Conservation (phyloP, 164 flowering plant genomes). For the Piper betle region DNA sequence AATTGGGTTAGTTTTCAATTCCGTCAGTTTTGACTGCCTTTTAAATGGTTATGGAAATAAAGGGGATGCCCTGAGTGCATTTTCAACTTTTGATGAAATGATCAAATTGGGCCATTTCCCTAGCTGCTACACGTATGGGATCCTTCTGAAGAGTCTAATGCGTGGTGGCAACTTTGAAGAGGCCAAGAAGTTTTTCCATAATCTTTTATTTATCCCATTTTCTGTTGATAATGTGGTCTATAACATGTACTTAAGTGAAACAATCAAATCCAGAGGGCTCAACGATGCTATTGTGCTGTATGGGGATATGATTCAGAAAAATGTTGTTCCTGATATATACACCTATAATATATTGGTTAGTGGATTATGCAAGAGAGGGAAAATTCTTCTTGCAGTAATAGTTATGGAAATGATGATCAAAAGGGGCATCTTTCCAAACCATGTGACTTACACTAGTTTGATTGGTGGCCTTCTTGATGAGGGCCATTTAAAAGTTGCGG, state of each 20-base stretch:
- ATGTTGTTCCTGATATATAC: conserved; percentile 48
- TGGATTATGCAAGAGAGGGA: conserved; percentile 50
- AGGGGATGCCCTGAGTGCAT: conserved; percentile 48
- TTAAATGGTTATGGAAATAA: conserved; percentile 46
- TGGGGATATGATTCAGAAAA: conserved; percentile 42
- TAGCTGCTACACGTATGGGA: conserved; percentile 42
- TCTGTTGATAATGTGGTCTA: conserved; percentile 41
- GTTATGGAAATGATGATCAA: conserved; percentile 22
- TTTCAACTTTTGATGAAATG: conserved; percentile 58
- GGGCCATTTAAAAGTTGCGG: conserved; percentile 48
- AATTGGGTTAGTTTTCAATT: conserved; percentile 36
- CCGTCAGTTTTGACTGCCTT: conserved; percentile 44
- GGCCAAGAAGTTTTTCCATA: conserved; percentile 36
- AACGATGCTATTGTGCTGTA: conserved; percentile 30
- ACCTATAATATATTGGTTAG: conserved; percentile 43
- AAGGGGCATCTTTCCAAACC: conserved; percentile 24
- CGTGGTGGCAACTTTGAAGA: conserved; percentile 34
- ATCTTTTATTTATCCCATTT: conserved; percentile 32
- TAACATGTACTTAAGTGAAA: conserved; percentile 42
- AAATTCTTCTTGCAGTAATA: conserved; percentile 44
- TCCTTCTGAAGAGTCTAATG: conserved; percentile 63
- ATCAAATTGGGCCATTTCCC: conserved; percentile 38
- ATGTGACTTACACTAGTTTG: conserved; percentile 41
- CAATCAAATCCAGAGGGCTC: conserved; percentile 40
- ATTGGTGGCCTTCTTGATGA: conserved; percentile 50